Evolutionary conservation across 2,329 filamentous ascomycete species (phyloP).

Genomic region (Penicillium hesseltinei): DNA sequence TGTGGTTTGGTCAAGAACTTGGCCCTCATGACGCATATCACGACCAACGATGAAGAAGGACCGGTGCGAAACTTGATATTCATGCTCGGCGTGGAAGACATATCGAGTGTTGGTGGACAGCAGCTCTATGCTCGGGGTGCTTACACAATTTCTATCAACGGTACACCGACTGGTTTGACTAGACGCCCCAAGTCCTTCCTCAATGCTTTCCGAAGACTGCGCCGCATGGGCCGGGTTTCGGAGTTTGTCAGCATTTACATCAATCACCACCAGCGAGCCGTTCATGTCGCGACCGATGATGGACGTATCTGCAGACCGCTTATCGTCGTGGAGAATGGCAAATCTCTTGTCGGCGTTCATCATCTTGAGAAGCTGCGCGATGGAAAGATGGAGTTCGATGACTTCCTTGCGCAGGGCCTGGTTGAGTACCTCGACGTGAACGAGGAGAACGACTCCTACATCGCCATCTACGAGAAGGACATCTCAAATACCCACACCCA

Average conservation of each 20-base stretch:
- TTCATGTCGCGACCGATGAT: conserved; percentile 96
- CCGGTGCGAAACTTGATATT: conserved; percentile 85
- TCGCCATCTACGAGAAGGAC: conserved; percentile 83
- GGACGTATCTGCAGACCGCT: conserved; percentile 93
- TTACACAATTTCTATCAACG: conserved; percentile 93
- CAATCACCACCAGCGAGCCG: conserved; percentile 85
- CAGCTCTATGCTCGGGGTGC: conserved; percentile 82
- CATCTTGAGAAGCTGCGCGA: conserved; percentile 80
- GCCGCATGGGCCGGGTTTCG: conserved; percentile 86
- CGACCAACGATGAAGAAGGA: conserved; percentile 89
- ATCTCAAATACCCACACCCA: conserved; percentile 84
- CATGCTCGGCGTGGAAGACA: conserved; percentile 78
- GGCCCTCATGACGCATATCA: conserved; percentile 98
- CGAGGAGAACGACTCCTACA: conserved; percentile 94
- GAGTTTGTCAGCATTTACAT: conserved; percentile 97
- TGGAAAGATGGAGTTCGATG: conserved; percentile 85
- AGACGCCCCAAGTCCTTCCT: conserved; percentile 83
- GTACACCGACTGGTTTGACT: conserved; percentile 86
- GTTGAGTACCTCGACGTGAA: conserved; percentile 98
- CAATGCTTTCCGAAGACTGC: conserved; percentile 77
- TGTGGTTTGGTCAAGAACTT: conserved; percentile 98
- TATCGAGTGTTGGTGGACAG: conserved; percentile 74
- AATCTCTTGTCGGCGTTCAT: conserved; percentile 73
- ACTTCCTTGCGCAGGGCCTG: conserved; percentile 83
- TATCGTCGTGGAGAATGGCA: conserved; percentile 87